These are phyloP conservation scores for Neofusicoccum sp. DNA, from an alignment of 2,329 filamentous ascomycete genomes.

Conservation along the genomic window DNA sequence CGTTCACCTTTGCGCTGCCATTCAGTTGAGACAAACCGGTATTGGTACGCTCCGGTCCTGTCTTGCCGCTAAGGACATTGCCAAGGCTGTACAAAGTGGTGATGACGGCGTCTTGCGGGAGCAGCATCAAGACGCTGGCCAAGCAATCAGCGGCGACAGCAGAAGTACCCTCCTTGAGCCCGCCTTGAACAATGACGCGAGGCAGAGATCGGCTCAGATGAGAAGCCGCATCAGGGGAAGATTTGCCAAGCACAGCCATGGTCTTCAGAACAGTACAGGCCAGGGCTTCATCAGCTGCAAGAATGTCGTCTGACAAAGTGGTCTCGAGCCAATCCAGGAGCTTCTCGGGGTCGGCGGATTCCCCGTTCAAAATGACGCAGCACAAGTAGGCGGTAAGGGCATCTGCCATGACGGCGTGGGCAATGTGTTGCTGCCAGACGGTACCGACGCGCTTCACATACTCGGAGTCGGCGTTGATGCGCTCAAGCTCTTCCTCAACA, in stretches of 20 bases:
- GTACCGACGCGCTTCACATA: conserved; percentile 79
- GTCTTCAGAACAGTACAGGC: conserved; percentile 76
- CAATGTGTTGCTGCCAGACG: conserved; percentile 79
- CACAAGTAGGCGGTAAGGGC: conserved; percentile 82
- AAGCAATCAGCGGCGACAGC: conserved; percentile 79
- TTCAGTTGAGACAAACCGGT: conserved; percentile 50
- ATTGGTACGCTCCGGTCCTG: conserved; percentile 48
- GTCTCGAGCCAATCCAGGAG: conserved; percentile 85
- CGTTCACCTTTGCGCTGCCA: conserved; percentile 39
- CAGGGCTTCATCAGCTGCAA: conserved; percentile 77
- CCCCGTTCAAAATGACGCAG: conserved; percentile 78
- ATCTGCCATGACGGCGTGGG: conserved; percentile 80
- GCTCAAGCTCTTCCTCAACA: conserved; percentile 77
- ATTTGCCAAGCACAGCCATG: conserved; percentile 76
- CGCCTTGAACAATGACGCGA: conserved; percentile 82
- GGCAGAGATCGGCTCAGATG: conserved; percentile 76
- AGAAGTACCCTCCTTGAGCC: conserved; percentile 67
- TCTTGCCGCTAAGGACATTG: conserved; percentile 80
- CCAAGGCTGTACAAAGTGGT: conserved; percentile 95
- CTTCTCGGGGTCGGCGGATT: conserved; percentile 73
- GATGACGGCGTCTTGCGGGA: conserved; percentile 91
- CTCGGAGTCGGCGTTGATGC: conserved; percentile 85
- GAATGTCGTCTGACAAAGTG: conserved; percentile 71
- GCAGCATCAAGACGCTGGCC: conserved; percentile 72
- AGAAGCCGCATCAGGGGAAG: conserved; percentile 70